Conservation (phyloP, 73 alveolate species). For the Blepharisma stoltei region DNA sequence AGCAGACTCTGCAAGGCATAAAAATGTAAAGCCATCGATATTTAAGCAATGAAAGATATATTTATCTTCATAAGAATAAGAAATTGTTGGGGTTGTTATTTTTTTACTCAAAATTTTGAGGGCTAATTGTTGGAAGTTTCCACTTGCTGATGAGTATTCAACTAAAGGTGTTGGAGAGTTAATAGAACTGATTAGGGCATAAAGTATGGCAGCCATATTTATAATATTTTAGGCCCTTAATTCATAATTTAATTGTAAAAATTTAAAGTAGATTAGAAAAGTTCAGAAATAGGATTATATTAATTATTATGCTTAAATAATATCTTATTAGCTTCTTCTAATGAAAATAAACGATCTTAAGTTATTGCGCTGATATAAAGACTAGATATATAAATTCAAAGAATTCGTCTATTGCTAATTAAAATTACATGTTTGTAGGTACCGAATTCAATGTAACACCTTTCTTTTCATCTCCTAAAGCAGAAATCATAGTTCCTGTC, state of each 20-base stretch:
- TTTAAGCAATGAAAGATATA: constrained; percentile 23
- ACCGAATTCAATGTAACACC: not conserved
- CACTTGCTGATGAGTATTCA: constrained; percentile 21
- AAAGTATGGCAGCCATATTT: constrained; percentile 2
- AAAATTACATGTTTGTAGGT: not conserved
- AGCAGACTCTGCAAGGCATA: constrained; percentile 2
- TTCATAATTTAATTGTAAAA: too few relatives aligned
- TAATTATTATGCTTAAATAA: too few relatives aligned
- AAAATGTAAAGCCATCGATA: not conserved
- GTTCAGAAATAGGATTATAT: too few relatives aligned
- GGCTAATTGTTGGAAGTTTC: constrained; percentile 25
- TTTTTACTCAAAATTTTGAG: not conserved
- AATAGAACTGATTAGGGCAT: not conserved
- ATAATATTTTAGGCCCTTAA: too few relatives aligned
- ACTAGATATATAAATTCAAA: too few relatives aligned
- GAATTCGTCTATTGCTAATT: too few relatives aligned
- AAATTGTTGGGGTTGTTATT: not conserved
- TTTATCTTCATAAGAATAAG: constrained; percentile 18
- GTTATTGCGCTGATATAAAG: too few relatives aligned
- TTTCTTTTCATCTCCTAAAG: not conserved
- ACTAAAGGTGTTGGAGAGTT: constrained; percentile 10
- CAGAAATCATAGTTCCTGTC: not conserved
- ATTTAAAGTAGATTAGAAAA: too few relatives aligned
- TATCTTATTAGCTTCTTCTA: too few relatives aligned
- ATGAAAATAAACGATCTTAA: too few relatives aligned